These are phyloP conservation scores for Ophiostoma himal-ulmi DNA, from an alignment of 2,329 filamentous ascomycete genomes.

Conservation along the genomic window DNA sequence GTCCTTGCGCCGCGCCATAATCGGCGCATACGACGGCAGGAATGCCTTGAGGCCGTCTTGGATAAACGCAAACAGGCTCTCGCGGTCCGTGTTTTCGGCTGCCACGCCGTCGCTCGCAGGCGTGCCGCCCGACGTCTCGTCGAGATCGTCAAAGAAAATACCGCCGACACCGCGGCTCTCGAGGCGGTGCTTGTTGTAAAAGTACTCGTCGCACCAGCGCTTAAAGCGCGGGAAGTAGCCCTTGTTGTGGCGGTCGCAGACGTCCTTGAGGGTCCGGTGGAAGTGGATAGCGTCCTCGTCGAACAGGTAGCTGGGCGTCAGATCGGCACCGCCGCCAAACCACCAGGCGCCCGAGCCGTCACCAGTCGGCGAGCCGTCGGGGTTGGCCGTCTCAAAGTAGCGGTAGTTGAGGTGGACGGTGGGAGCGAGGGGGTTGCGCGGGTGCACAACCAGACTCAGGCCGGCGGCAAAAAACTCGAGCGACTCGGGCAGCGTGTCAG, in stretches of 20 bases:
- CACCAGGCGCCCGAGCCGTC: slow-evolving; percentile 77
- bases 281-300: slow-evolving; percentile 97
- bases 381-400: slow-evolving; percentile 92
- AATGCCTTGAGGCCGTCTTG: slow-evolving; percentile 82
- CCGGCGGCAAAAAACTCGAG: slow-evolving; percentile 95
- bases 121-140: slow-evolving; percentile 56
- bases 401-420: slow-evolving; percentile 98
- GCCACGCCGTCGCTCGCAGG: slow-evolving; percentile 12
- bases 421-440: slow-evolving; percentile 90
- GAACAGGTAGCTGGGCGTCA: slow-evolving; percentile 91
- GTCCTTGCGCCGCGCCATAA: slow-evolving; percentile 80
- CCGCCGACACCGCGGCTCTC: slow-evolving; percentile 86
- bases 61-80: slow-evolving; percentile 84
- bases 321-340: slow-evolving; percentile 92
- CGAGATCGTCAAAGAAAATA: slow-evolving; percentile 98
- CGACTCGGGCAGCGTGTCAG: slow-evolving; percentile 52
- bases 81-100: slow-evolving; percentile 51
- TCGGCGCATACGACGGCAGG: slow-evolving; percentile 83
- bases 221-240: slow-evolving; percentile 93
- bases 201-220: slow-evolving; percentile 97
- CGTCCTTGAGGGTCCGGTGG: slow-evolving; percentile 85
- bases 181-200: slow-evolving; percentile 83
- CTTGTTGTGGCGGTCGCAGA: slow-evolving; percentile 89
- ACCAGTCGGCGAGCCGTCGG: slow-evolving; percentile 58
- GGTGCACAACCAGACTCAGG: slow-evolving; percentile 87